These are phyloP conservation scores for Dactylellina sp. DNA, from an alignment of 2,329 filamentous ascomycete species.

Conservation along the genomic window DNA sequence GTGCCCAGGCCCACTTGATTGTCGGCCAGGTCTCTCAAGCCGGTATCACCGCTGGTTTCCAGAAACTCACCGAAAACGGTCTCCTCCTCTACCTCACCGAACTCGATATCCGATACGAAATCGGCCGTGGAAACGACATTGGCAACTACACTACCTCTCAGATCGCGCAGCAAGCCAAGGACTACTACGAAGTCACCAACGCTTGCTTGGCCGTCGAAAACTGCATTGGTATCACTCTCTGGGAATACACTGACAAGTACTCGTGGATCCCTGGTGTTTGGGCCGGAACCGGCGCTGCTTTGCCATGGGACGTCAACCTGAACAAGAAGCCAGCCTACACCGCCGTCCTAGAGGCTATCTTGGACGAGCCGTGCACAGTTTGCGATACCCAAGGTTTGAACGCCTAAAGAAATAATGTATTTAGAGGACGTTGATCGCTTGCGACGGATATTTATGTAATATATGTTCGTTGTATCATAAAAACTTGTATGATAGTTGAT, in stretches of 20 bases:
- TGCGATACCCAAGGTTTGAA: constrained; percentile 38
- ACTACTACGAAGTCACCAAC: constrained; percentile 54
- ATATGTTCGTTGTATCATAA: constrained; percentile 42
- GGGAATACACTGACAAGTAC: constrained; percentile 65
- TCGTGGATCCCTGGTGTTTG: constrained; percentile 66
- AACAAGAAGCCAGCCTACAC: constrained; percentile 66
- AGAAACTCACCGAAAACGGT: constrained; percentile 43
- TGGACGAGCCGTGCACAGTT: constrained; percentile 29
- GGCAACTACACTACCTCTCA: constrained; percentile 49
- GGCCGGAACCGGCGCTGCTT: constrained; percentile 64
- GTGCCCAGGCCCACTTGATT: constrained; percentile 54
- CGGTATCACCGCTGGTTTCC: constrained; percentile 50
- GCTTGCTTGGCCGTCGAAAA: constrained; percentile 54
- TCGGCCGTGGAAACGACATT: constrained; percentile 53
- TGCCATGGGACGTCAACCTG: constrained; percentile 66
- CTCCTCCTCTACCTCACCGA: constrained; percentile 52
- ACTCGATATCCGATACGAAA: constrained; percentile 54
- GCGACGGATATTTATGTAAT: constrained; percentile 9
- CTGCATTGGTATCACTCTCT: constrained; percentile 66
- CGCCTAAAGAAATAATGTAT: constrained; percentile 15
- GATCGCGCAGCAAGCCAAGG: constrained; percentile 51
- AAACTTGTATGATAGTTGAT: constrained; percentile 33
- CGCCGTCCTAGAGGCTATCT: constrained; percentile 62
- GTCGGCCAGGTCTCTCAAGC: constrained; percentile 47
- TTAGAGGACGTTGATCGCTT: no score